Evolutionary conservation across 2,329 filamentous ascomycete species (phyloP).

Genomic region (Coleophoma crateriformis): DNA sequence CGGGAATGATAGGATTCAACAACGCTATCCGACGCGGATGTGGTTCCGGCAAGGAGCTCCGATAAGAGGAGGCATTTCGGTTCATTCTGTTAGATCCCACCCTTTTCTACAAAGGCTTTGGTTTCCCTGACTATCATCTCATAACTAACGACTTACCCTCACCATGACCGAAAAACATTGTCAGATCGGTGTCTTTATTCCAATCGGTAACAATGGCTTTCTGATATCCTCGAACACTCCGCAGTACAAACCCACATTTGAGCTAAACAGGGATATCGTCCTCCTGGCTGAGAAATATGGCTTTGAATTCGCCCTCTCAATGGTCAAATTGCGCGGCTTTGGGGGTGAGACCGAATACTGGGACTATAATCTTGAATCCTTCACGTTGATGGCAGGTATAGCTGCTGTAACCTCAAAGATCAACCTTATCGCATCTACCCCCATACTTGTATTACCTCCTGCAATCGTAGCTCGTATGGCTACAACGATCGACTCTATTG

Average conservation of each 20-base stretch:
- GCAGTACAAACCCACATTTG: slow-evolving; percentile 21
- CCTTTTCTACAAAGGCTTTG: no score
- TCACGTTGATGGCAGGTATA: slow-evolving; percentile 24
- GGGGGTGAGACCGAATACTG: slow-evolving; percentile 23
- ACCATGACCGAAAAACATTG: no score
- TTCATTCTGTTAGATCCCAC: no score
- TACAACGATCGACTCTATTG: slow-evolving; percentile 21
- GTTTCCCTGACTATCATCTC: no score
- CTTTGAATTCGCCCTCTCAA: slow-evolving; percentile 22
- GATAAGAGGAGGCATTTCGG: no score
- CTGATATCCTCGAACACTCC: slow-evolving; percentile 19
- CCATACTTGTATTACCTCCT: slow-evolving; percentile 22
- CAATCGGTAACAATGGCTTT: no score
- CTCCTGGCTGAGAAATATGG: slow-evolving; percentile 22
- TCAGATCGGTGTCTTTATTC: no score
- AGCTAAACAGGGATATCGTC: slow-evolving; percentile 20
- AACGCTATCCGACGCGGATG: no score
- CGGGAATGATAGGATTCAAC: no score
- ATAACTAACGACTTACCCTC: no score
- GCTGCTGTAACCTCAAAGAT: slow-evolving; percentile 23
- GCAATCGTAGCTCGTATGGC: slow-evolving; percentile 23
- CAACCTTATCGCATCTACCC: slow-evolving; percentile 21
- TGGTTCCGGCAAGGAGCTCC: no score
- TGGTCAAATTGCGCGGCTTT: slow-evolving; percentile 23
- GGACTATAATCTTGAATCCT: slow-evolving; percentile 24